phyloP scores from a whole-genome alignment of 805 yeast genomes.

The Candida nanaspora region DNA sequence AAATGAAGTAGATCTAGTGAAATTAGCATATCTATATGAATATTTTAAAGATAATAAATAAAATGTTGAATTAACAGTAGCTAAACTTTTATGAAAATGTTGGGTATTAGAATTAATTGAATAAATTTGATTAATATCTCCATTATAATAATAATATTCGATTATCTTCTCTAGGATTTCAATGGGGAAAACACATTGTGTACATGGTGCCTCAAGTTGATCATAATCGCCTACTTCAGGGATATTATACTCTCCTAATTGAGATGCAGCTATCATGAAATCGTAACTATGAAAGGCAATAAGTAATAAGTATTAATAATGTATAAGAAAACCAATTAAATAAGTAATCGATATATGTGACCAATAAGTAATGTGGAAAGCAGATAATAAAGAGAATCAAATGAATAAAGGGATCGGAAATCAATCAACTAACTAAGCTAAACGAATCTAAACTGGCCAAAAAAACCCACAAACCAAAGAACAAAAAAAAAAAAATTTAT shows the following conservation, averaged over 20 bases:
- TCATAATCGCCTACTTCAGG: background rate
- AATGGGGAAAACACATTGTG: constrained; percentile 14
- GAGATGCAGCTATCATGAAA: background rate
- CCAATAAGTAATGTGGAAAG: too few relatives aligned
- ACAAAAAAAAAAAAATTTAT: too few relatives aligned
- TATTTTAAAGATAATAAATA: constrained; percentile 51
- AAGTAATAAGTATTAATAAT: too few relatives aligned
- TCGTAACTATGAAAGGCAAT: background rate
- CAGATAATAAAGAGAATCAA: too few relatives aligned
- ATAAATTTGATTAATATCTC: constrained; percentile 19
- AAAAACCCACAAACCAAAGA: too few relatives aligned
- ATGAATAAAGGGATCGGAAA: too few relatives aligned
- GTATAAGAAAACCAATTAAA: too few relatives aligned
- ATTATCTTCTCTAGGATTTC: constrained; percentile 26
- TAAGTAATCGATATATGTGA: too few relatives aligned
- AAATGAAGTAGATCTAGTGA: constrained; percentile 76
- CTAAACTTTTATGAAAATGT: constrained; percentile 18
- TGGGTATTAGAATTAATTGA: constrained; percentile 23
- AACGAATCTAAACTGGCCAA: too few relatives aligned
- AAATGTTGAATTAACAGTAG: constrained; percentile 48
- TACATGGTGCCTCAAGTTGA: background rate
- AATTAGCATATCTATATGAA: constrained; percentile 59
- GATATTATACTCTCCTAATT: background rate
- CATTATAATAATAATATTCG: constrained; percentile 20
- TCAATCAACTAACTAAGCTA: too few relatives aligned